These are phyloP conservation scores for Carpinus viminea DNA, from an alignment of 306 rosid genomes.

Conservation along the genomic window DNA sequence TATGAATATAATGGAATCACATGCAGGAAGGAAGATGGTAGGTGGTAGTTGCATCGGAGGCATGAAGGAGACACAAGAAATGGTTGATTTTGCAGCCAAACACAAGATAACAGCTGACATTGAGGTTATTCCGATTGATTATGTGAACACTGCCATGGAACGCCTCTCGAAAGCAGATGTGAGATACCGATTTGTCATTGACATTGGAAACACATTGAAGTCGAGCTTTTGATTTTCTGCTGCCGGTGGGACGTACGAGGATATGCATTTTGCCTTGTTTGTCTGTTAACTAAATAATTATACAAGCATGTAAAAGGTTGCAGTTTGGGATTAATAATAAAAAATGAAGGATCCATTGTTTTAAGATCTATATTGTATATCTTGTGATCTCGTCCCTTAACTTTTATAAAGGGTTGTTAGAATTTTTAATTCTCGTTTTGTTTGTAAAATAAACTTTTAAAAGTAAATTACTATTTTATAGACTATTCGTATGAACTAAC, in stretches of 20 bases:
- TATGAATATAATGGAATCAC: background rate
- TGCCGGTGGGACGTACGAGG: no score
- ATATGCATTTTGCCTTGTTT: no score
- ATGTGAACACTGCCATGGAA: slow-evolving; percentile 37
- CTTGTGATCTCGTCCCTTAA: background rate
- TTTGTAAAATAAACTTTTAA: no score
- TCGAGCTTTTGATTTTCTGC: slow-evolving; percentile 6
- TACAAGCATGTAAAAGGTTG: no score
- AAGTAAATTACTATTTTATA: no score
- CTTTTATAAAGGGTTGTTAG: no score
- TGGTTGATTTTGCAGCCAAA: slow-evolving; percentile 40
- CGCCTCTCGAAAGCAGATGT: slow-evolving; percentile 37
- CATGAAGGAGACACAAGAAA: slow-evolving; percentile 54
- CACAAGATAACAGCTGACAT: slow-evolving; percentile 27
- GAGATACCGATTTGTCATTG: slow-evolving; percentile 47
- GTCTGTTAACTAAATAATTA: no score
- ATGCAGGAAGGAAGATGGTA: slow-evolving; percentile 40
- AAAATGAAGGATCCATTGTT: no score
- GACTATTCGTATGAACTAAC: no score
- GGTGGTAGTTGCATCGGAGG: slow-evolving; percentile 54
- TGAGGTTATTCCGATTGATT: slow-evolving; percentile 34
- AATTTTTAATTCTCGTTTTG: no score
- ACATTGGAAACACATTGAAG: slow-evolving; percentile 39
- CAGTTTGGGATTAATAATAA: no score
- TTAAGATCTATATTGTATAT: no score